Base-by-base conservation (phyloP, 768 basidiomycete genomes). In the Rhodotorula babjevae region DNA sequence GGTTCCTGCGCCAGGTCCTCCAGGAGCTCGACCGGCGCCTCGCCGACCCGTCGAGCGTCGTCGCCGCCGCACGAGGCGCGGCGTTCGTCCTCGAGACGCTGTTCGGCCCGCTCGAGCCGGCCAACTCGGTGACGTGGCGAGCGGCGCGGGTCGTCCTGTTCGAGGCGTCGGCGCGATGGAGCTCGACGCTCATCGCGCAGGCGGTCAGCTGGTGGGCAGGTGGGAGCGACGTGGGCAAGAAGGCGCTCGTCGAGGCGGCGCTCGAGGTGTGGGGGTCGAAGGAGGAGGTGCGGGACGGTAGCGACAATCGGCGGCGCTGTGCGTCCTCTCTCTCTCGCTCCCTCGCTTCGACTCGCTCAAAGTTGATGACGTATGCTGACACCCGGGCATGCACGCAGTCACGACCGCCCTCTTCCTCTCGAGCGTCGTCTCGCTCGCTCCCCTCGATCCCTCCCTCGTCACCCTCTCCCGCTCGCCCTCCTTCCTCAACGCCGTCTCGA, bases 241-340 rank as follows among this genome's bases (percentile, higher is more conserved):
- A 78, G 2, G 80, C 82, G 77, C 74, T 71, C 77, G 56, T 82
- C n/a, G 68, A 79, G 31, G 70, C 68, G 4, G 74, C 80, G 1
- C 78, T 90, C 14, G 86, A 87, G 11, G 79, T 84, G 0, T 98
- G 95, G 95, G 84, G 89, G 9, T 85, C 88, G 33, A 81, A 87
- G 3, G 89, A 89, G 59, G 89, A 93, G 77, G 84, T 96, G 78
- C 90, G 87, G 72, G 89, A 90, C 79, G 91, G 92, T 0, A 81
- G 90, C 33, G 83, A 92, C 14, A 85, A 86, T 31, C 84, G 85
- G 92, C 92, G 81, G 72, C 89, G 83, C 2, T 44, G 67, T 66
- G 18, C 65, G 65, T 21, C 42, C 27, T n/a, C 29, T 25, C 36
- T 27, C 21, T 16, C 23, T 36, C 9, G 5, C 36, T 36, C 4